Evolutionary conservation across 1,139 yeast species (phyloP), one percentile per base, ranked within the genome.

Genomic region (Geotrichum citri-aurantii): DNA sequence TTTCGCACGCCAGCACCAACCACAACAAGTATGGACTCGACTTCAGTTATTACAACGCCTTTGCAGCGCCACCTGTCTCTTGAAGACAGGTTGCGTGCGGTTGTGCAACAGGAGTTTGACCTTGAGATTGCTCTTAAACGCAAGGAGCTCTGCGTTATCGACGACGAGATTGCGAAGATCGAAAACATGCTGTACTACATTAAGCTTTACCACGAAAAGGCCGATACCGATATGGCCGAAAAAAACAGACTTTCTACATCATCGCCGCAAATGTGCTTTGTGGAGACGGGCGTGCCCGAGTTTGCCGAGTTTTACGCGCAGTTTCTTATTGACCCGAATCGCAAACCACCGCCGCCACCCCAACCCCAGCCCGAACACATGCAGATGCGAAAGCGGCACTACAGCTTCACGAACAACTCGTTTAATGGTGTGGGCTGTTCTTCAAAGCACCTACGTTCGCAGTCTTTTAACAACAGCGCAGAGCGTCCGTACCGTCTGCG

Each of bases 111-210:
- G 60, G 85, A 83, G 69, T 77, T 88, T 37, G 89, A 87, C 68
- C 71, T 87, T 58, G 95, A 88, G 69, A 84, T 87, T 17, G 71
- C 87, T 53, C 75, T 87, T 62, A 86, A 85, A 63, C 91, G 86
- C 69, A 79, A 84, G 59, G 92, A 88, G 69, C 73, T 83, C 55
- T 75, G 77, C 33, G 71, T 79, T 50, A 79, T 86, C 3, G 83
- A 84, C 62, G 80, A 79, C 60, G 92, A 87, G 66, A 79, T 85
- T 11, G 81, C 82, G 37, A 83, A 83, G 65, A 83, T 86, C 37
- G 87, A 85, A 66, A 78, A 67, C 81, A 84, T 68, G 83, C 81
- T 64, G 80, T 74, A 65, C 62, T 75, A 60, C 66, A 60, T 71
- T 55, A 70, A 73, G 58, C 64, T 65, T 23, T 62, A 66, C 53